These are phyloP conservation scores for Melastoma candidum DNA, from an alignment of 441 rosid genomes.

Conservation along the genomic window DNA sequence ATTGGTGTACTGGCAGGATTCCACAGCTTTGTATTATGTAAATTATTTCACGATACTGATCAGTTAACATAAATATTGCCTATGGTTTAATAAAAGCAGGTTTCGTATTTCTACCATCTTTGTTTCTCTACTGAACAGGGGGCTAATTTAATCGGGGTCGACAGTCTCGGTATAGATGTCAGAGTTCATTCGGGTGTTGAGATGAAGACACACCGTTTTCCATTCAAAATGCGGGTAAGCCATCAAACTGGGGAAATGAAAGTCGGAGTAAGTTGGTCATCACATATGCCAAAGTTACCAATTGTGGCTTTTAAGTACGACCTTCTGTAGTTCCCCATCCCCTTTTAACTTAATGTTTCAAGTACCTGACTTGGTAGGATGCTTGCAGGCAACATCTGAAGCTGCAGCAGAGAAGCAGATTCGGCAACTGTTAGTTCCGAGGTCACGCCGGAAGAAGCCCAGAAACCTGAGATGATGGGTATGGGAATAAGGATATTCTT, in stretches of 20 bases:
- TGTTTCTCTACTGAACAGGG: slow-evolving; percentile 28
- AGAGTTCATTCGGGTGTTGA: slow-evolving; percentile 63
- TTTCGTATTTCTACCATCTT: slow-evolving; percentile 1
- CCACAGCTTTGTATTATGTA: no score
- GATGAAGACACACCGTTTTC: slow-evolving; percentile 83
- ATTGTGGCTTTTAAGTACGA: background rate
- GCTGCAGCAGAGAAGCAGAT: slow-evolving; percentile 83
- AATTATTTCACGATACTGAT: no score
- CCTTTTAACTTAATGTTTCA: no score
- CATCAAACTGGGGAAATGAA: background rate
- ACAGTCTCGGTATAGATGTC: slow-evolving; percentile 91
- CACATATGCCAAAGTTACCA: no score
- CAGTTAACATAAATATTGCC: no score
- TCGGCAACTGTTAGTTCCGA: slow-evolving; percentile 62
- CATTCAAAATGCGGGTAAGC: slow-evolving; percentile 74
- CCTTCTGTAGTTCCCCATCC: background rate
- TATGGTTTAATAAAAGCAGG: no score
- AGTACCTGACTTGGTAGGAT: no score
- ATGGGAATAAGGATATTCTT: slow-evolving; percentile 22
- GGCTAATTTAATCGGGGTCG: slow-evolving; percentile 71
- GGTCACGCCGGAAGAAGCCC: slow-evolving; percentile 68
- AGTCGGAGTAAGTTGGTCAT: no score
- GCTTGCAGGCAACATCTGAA: slow-evolving; percentile 55
- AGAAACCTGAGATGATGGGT: slow-evolving; percentile 30
- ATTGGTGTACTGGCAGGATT: no score